Evolutionary conservation across 2,329 filamentous ascomycete genomes (phyloP), one percentile per base, ranked within the genome.

Genomic region (Aspergillus sp.): DNA sequence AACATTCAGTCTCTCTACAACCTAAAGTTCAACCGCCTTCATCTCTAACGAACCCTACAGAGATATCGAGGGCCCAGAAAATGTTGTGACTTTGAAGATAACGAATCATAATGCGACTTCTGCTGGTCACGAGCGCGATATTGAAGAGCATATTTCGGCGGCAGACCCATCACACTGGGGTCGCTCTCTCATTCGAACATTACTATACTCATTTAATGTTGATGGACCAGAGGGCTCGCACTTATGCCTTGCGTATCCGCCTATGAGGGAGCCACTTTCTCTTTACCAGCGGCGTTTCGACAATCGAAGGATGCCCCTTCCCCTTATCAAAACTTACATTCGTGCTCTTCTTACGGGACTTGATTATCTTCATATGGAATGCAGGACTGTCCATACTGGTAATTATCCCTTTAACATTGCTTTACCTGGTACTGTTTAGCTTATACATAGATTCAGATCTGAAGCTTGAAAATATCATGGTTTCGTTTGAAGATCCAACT

Each of bases 131-230:
- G 70, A 75, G 63, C 64, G 72, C 14, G 65, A 71, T 17, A 63
- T 76, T 59, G 68, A 71, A 57, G 61, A 70, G 43, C 70, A 70
- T 45, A 71, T 78, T 53, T 64, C 68, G 31, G 63, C 56, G 2
- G 66, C 65, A 59, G 65, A 75, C 50, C 65, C 68, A 47, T 66
- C 66, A 52, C 70, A 77, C 64, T 65, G 64, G 5, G 72, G 76
- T 35, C 68, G 66, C 41, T 65, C 58, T 39, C 63, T 73, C 62
- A 65, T 77, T 9, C 65, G 73, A 59, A 73, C 67, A 58, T 65
- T 69, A 44, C 43, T 72, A 53, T 72, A 76, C 54, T 70, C 62
- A 27, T 77, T 77, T 58, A 62, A 71, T 57, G 54, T 76, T 47
- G 57, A 63, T 46, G 60, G 66, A 8, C 66, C 66, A 55, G 55